Conservation (phyloP, 176 grass and related monocot genomes). For the Carex myosuroides region DNA sequence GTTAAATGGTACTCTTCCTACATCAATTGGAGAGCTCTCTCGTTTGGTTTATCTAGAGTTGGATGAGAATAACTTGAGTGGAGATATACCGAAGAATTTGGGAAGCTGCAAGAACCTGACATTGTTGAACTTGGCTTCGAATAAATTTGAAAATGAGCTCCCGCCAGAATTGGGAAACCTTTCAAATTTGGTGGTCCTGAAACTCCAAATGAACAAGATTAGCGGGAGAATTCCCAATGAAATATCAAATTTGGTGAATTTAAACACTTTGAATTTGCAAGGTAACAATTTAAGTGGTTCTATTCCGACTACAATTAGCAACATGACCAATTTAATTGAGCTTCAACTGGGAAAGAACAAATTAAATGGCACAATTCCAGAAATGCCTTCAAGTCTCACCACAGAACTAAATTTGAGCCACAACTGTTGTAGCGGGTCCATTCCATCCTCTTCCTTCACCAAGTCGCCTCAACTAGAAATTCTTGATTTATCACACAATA, state of each 20-base stretch:
- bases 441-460: conserved; percentile 27
- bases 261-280: conserved; percentile 47
- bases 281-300: conserved; percentile 28
- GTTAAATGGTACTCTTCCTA: conserved; percentile 34
- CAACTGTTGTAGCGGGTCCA: conserved; percentile 34
- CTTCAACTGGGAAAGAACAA: conserved; percentile 49
- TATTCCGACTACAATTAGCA: conserved; percentile 33
- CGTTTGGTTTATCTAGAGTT: conserved; percentile 49
- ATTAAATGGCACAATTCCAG: conserved; percentile 42
- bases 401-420: conserved; percentile 59
- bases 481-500: conserved; percentile 85
- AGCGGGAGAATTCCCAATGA: conserved; percentile 7
- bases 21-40: background rate
- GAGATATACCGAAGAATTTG: conserved; percentile 27
- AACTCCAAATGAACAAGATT: conserved; percentile 43
- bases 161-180: conserved; percentile 32
- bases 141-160: conserved; percentile 28
- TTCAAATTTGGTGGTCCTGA: conserved; percentile 35
- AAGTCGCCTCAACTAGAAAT: conserved; percentile 6
- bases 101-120: conserved; percentile 30
- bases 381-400: conserved; percentile 19
- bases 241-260: conserved; percentile 16
- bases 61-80: conserved; percentile 29
- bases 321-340: conserved; percentile 18
- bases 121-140: conserved; percentile 57